Conservation (phyloP, 2,329 filamentous ascomycete species). For the Microsporum canis region DNA sequence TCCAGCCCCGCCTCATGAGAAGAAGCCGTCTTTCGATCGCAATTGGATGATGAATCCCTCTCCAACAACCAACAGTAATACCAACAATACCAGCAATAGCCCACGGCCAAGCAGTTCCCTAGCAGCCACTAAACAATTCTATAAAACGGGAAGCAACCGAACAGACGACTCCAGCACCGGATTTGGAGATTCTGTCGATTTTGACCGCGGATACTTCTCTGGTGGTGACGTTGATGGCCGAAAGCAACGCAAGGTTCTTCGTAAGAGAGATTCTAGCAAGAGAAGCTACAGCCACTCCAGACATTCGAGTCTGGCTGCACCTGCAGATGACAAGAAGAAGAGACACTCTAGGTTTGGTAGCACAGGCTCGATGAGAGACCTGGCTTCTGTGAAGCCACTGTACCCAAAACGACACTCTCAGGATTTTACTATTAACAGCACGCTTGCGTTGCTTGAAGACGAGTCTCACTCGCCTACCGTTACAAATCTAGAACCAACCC, state of each 20-base stretch:
- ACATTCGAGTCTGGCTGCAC: conserved; percentile 50
- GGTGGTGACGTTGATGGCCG: conserved; percentile 71
- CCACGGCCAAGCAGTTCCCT: conserved; percentile 26
- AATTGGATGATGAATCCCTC: conserved; percentile 45
- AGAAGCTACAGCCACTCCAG: conserved; percentile 47
- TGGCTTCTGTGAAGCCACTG: conserved; percentile 50
- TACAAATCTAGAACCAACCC: conserved; percentile 45
- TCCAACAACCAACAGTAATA: conserved; percentile 12
- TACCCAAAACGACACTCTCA: conserved; percentile 51
- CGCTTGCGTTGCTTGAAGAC: conserved; percentile 31
- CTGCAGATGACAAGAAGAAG: conserved; percentile 60
- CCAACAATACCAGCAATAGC: conserved; percentile 20
- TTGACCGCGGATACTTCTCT: conserved; percentile 88
- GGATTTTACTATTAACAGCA: conserved; percentile 48
- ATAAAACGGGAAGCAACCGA: conserved; percentile 14
- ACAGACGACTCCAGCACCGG: conserved; percentile 6
- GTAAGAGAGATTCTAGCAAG: conserved; percentile 50
- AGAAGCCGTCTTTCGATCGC: conserved; percentile 48
- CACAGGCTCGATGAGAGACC: conserved; percentile 59
- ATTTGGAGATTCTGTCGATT: conserved; percentile 42
- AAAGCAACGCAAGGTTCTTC: conserved; percentile 60
- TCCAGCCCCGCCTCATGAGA: conserved; percentile 36
- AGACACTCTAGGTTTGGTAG: conserved; percentile 71
- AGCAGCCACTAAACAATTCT: conserved; percentile 16
- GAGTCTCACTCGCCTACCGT: conserved; percentile 43